Conservation (phyloP, 1,139 yeast species). For the Kurtzmaniella quercitrusa region DNA sequence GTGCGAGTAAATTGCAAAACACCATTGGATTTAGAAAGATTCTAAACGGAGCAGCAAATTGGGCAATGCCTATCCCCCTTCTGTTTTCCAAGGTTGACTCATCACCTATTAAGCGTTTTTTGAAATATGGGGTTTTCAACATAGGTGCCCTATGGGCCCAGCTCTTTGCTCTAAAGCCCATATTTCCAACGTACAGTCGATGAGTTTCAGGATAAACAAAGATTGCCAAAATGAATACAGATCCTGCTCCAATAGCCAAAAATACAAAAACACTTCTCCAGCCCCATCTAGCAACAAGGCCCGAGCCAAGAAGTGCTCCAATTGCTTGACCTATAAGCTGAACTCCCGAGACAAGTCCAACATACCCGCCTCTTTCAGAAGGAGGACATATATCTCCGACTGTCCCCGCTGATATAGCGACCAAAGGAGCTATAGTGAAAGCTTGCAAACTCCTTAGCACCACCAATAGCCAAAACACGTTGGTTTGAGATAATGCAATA, state of each 20-base stretch:
- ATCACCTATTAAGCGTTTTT: constrained; percentile 24
- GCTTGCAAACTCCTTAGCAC: constrained; percentile 35
- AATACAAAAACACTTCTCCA: constrained; percentile 40
- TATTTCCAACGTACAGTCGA: constrained; percentile 36
- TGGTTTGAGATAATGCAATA: constrained; percentile 21
- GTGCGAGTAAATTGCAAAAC: constrained; percentile 24
- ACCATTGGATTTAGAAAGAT: constrained; percentile 23
- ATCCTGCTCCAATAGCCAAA: constrained; percentile 35
- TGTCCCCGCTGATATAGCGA: constrained; percentile 34
- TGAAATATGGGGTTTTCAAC: constrained; percentile 20
- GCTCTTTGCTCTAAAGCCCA: constrained; percentile 25
- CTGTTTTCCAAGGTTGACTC: constrained; percentile 15
- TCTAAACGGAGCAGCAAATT: constrained; percentile 27
- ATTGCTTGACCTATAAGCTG: constrained; percentile 37
- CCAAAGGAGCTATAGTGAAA: constrained; percentile 37
- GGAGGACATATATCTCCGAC: constrained; percentile 37
- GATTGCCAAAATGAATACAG: constrained; percentile 19
- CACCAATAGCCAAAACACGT: constrained; percentile 23
- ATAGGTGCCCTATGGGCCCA: constrained; percentile 34
- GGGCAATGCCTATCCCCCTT: constrained; percentile 14
- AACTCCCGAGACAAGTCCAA: constrained; percentile 32
- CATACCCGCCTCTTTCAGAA: constrained; percentile 35
- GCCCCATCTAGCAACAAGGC: constrained; percentile 22
- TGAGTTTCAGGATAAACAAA: constrained; percentile 34
- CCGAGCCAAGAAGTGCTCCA: constrained; percentile 39